Percentiles rank a stretch among this genome's conserved stretches.
phyloP scores from a whole-genome alignment of 1,284 basidiomycete species.

The Melampsora larici-populina region DNA sequence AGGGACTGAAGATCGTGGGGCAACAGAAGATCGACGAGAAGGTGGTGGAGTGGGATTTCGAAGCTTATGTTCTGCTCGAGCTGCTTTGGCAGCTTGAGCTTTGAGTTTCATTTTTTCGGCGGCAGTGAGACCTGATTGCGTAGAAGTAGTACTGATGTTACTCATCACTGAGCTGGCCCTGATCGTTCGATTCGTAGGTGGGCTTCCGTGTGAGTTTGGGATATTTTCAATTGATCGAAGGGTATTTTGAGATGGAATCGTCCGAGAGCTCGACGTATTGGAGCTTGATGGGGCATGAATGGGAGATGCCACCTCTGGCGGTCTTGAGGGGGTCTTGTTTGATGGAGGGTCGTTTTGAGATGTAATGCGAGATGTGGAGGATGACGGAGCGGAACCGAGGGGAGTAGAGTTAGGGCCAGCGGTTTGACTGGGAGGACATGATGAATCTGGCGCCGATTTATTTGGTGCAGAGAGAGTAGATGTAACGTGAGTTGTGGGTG shows the following conservation, averaged over 20 bases:
- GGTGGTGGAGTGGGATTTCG: conserved; percentile 3
- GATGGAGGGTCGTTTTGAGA: too few species aligned
- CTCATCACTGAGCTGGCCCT: neutral
- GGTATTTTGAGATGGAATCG: neutral
- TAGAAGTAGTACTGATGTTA: neutral
- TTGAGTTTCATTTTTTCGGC: conserved; percentile 39
- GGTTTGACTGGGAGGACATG: too few species aligned
- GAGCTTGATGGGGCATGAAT: neutral
- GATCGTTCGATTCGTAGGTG: neutral
- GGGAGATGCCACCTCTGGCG: neutral
- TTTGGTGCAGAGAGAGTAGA: too few species aligned
- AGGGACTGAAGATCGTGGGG: conserved; percentile 9
- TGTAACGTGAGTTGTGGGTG: neutral
- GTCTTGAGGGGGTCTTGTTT: neutral
- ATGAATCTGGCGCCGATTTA: too few species aligned
- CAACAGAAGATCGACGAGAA: conserved; percentile 22
- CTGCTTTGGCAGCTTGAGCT: conserved; percentile 35
- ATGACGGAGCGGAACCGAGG: too few species aligned
- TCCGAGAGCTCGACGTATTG: neutral
- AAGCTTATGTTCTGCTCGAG: conserved; percentile 13
- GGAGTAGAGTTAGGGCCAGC: too few species aligned
- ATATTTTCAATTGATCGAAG: neutral
- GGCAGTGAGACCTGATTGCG: neutral
- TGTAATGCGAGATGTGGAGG: too few species aligned
- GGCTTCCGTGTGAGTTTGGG: neutral